These are phyloP conservation scores for Pythium pyrilobum DNA, from an alignment of 352 stramenopile genomes.

Conservation along the genomic window DNA sequence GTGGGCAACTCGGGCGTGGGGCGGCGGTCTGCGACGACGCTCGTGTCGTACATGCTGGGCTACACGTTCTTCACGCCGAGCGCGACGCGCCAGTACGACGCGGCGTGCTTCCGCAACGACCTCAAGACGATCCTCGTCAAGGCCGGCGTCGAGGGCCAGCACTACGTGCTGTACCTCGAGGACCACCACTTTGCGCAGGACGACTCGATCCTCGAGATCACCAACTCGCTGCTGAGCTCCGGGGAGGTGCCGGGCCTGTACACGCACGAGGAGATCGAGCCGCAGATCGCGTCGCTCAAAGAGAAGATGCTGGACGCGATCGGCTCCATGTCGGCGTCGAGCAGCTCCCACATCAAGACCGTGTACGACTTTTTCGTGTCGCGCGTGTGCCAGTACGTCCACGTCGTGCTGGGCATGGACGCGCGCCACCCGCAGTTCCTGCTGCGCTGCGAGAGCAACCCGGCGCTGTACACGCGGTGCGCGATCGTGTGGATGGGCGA, in stretches of 20 bases:
- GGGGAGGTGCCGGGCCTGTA: constrained; percentile 92
- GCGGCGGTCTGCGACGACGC: constrained; percentile 70
- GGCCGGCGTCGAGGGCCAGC: constrained; percentile 73
- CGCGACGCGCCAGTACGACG: constrained; percentile 70
- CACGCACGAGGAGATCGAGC: constrained; percentile 92
- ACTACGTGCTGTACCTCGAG: constrained; percentile 90
- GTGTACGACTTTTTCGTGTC: constrained; percentile 93
- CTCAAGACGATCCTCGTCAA: constrained; percentile 89
- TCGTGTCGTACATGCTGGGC: constrained; percentile 89
- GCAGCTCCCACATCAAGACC: constrained; percentile 59
- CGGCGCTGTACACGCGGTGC: constrained; percentile 90
- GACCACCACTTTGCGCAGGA: constrained; percentile 89
- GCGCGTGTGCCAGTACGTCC: constrained; percentile 86
- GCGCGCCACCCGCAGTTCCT: constrained; percentile 67
- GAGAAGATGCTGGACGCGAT: constrained; percentile 88
- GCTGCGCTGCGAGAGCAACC: constrained; percentile 90
- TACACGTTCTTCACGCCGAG: constrained; percentile 83
- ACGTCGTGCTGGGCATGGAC: constrained; percentile 84
- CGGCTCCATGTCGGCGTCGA: constrained; percentile 22
- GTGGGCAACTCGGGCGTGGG: constrained; percentile 88
- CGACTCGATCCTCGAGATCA: constrained; percentile 88
- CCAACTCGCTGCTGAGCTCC: constrained; percentile 89
- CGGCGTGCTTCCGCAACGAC: constrained; percentile 75
- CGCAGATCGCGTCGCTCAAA: constrained; percentile 85
- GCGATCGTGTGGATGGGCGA: constrained; percentile 92